phyloP scores from a whole-genome alignment of 192 early-diverging fungal genomes.

The Coemansia sp. region DNA sequence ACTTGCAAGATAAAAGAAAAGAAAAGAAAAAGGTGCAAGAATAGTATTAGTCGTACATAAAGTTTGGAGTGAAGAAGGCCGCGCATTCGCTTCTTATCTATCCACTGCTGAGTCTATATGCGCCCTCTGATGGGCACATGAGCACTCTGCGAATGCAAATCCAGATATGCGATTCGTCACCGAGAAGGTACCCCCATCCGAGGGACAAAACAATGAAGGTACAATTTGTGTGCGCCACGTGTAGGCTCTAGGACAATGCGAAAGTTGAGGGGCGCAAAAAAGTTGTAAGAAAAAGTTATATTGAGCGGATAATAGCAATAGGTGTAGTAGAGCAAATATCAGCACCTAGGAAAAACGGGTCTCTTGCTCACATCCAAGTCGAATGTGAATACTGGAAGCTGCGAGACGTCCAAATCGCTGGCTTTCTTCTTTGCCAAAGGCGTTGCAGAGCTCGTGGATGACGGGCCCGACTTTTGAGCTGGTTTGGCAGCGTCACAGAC shows the following conservation, averaged over 20 bases:
- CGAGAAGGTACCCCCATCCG: not conserved
- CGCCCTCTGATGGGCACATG: not conserved
- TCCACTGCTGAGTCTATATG: not conserved
- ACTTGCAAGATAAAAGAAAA: not conserved
- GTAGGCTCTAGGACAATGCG: not conserved
- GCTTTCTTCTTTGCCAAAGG: constrained; percentile 15
- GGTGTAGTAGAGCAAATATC: not conserved
- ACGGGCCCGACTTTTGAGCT: not conserved
- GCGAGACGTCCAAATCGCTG: constrained; percentile 9
- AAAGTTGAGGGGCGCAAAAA: not conserved
- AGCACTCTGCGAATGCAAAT: not conserved
- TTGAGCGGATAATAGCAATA: not conserved
- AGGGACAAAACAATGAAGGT: not conserved
- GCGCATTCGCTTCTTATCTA: not conserved
- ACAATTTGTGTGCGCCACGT: not conserved
- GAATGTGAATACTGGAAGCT: constrained; percentile 36
- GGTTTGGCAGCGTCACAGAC: constrained; percentile 33
- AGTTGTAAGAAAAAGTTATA: constrained; percentile 1
- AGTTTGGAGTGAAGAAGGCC: not conserved
- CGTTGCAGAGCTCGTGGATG: not conserved
- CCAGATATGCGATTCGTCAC: not conserved
- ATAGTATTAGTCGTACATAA: not conserved
- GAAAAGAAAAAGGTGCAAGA: too few species aligned
- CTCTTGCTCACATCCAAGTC: constrained; percentile 29
- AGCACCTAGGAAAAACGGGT: constrained; percentile 8